A percentile compares a stretch with the other conserved stretches of the same genome.
Conservation (phyloP, 2,329 filamentous ascomycete genomes). For the Aspergillus cejpii region DNA sequence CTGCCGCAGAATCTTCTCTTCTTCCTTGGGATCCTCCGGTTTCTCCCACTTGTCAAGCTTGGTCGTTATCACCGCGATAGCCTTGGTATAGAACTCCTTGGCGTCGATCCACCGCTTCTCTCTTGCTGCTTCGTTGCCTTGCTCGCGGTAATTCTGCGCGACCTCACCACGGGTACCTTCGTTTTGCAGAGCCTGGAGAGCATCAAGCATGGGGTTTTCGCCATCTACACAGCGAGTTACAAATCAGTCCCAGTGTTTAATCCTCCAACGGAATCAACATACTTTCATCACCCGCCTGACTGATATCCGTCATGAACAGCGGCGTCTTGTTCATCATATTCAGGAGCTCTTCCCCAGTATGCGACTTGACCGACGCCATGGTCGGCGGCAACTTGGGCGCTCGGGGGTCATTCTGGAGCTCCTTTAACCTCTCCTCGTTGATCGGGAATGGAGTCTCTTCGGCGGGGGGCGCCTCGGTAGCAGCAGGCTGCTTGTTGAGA, state of each 20-base stretch:
- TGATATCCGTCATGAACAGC: slow-evolving; percentile 92
- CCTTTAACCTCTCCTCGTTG: slow-evolving; percentile 32
- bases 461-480: slow-evolving; percentile 10
- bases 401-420: slow-evolving; percentile 24
- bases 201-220: slow-evolving; percentile 77
- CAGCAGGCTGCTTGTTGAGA: slow-evolving; percentile 32
- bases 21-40: slow-evolving; percentile 50
- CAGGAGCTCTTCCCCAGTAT: slow-evolving; percentile 55
- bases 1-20: slow-evolving; percentile 55
- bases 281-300: slow-evolving; percentile 52
- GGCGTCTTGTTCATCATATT: slow-evolving; percentile 64
- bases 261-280: slow-evolving; percentile 11
- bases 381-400: slow-evolving; percentile 50
- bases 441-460: slow-evolving; percentile 37
- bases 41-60: slow-evolving; percentile 53
- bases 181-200: slow-evolving; percentile 81
- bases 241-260: not conserved
- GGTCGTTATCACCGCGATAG: slow-evolving; percentile 61
- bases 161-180: slow-evolving; percentile 85
- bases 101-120: slow-evolving; percentile 71
- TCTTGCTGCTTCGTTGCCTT: slow-evolving; percentile 82
- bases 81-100: slow-evolving; percentile 85
- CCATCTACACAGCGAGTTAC: slow-evolving; percentile 38
- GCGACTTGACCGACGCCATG: slow-evolving; percentile 52
- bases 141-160: slow-evolving; percentile 75